Conservation (phyloP, 805 yeast genomes). For the Grigorovia transvaalensis region DNA sequence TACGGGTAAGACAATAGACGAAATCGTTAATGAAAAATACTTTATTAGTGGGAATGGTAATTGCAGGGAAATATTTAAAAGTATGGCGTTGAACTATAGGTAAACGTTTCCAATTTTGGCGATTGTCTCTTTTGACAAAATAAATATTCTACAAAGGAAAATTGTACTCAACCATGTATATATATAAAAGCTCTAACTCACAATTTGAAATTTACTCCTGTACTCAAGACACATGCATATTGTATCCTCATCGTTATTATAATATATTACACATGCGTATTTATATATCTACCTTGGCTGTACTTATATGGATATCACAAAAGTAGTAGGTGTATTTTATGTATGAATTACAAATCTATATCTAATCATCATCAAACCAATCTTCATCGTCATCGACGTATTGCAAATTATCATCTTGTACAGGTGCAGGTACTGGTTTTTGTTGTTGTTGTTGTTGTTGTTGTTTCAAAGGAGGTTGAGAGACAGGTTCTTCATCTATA, state of each 20-base stretch:
- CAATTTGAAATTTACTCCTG: neutral
- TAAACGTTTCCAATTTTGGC: neutral
- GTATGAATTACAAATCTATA: neutral
- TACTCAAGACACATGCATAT: neutral
- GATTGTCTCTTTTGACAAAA: too few species aligned
- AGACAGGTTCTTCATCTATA: conserved; percentile 2
- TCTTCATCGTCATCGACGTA: conserved; percentile 28
- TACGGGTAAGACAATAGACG: conserved; percentile 25
- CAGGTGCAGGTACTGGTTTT: too few species aligned
- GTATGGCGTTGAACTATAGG: conserved; percentile 11
- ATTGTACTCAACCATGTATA: neutral
- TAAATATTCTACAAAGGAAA: neutral
- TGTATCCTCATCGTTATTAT: neutral
- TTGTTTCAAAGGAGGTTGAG: neutral
- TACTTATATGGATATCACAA: neutral
- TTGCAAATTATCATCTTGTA: conserved; percentile 12
- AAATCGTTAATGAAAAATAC: conserved; percentile 39
- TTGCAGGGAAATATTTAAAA: conserved; percentile 40
- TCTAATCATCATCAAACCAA: conserved; percentile 23
- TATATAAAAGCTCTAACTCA: too few species aligned
- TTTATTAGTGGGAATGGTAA: conserved; percentile 57
- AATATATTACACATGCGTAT: neutral
- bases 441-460: conserved; percentile 1
- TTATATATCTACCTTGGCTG: too few species aligned
- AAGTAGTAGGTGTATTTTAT: neutral